phyloP scores from a whole-genome alignment of 495 filamentous ascomycete species.

The Lasiosphaeris hirsuta region DNA sequence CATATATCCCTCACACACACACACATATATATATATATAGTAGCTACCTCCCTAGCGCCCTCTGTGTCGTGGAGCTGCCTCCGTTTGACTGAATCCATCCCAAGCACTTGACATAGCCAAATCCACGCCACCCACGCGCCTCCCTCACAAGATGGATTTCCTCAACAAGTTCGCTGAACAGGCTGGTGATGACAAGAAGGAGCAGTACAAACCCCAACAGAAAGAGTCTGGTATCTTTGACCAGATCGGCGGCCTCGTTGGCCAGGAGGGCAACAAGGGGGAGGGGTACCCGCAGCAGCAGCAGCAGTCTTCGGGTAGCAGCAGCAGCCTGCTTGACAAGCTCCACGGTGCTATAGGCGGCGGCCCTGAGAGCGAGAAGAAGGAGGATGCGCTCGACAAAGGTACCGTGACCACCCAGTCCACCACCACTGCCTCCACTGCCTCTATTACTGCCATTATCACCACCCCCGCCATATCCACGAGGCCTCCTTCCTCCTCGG shows the following conservation, averaged over 20 bases:
- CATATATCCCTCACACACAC: slow-evolving; percentile 19
- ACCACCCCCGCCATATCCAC: too few relatives aligned
- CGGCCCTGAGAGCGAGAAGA: slow-evolving; percentile 63
- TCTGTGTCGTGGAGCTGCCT: neutral
- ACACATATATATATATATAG: slow-evolving; percentile 9
- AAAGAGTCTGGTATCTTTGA: slow-evolving; percentile 46
- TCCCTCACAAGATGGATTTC: slow-evolving; percentile 35
- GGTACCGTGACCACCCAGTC: slow-evolving; percentile 31
- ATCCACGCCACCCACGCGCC: neutral
- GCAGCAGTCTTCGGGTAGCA: slow-evolving; percentile 14
- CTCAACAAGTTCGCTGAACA: slow-evolving; percentile 35
- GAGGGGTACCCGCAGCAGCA: slow-evolving; percentile 16
- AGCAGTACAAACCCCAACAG: too few relatives aligned
- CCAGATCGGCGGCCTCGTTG: slow-evolving; percentile 39
- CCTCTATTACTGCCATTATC: too few relatives aligned
- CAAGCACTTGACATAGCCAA: neutral
- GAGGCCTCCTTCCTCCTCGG: too few relatives aligned
- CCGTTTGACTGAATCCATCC: slow-evolving; percentile 7
- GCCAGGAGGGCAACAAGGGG: slow-evolving; percentile 13
- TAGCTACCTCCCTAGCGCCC: neutral
- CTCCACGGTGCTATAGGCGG: slow-evolving; percentile 61
- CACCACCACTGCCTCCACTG: neutral
- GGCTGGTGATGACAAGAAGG: neutral
- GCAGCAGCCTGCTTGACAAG: slow-evolving; percentile 48
- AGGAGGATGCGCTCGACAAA: slow-evolving; percentile 66